Evolutionary conservation across 495 filamentous ascomycete genomes (phyloP), one percentile per base, ranked within the genome.

Genomic region (Lasiosphaeriaceae sp.): DNA sequence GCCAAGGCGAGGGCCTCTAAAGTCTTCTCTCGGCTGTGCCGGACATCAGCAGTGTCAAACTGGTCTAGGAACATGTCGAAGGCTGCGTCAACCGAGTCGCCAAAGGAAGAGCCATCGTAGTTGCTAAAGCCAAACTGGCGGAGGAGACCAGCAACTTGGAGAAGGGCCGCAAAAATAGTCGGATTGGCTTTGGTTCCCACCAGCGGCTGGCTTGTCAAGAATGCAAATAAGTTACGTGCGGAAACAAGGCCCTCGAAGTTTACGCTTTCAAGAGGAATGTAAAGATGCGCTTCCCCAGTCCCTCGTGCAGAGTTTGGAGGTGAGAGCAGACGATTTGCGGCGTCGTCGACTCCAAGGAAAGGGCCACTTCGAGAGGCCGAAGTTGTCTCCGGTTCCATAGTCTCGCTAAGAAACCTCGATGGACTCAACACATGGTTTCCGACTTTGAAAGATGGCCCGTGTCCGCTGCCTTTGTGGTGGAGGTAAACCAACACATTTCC

Each of bases 151-250:
- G 89, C 80, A 1, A 96, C 79, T 34, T 86, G 77, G 57, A 92
- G 75, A 61, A 96, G 84, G 7, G 93, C 86, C 5, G 79, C 70
- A 72, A 96, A 97, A 4, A 89, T 66, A 0, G 80, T 85, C 1
- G 86, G 76, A 14, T 85, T 83, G 17, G 78, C 76, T 17, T 80
- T 77, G 0, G 89, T 95, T 1, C 87, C 89, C 11, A 97, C 86
- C 9, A 97, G 77, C 0, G 90, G 87, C 58, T 91, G 86, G 41
- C 85, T 87, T 8, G 84, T 80, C 11, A 98, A 76, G 62, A 98
- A 92, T 2, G 94, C 90, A 68, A 97, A 96, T 50, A 96, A 72
- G 65, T 98, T 98, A 20, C 94, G 85, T 52, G 89, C 86, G 4
- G 88, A 80, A 24, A 97, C 74, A 3, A 97, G 76, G 0, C 65